These are phyloP conservation scores for Apiospora aurea DNA, from an alignment of 2,329 filamentous ascomycete species.

Conservation along the genomic window DNA sequence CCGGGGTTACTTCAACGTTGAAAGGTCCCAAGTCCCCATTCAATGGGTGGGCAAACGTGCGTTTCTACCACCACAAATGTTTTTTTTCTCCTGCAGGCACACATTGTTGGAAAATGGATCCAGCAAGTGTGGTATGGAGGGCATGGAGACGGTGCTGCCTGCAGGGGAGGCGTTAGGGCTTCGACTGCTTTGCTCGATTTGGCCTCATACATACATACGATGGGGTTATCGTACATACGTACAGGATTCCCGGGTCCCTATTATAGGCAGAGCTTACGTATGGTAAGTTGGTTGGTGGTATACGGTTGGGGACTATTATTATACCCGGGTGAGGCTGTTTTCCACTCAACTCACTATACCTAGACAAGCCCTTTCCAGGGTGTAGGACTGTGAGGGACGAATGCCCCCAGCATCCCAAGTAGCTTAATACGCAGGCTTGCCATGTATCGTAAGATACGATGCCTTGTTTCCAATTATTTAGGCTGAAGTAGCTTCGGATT, in stretches of 20 bases:
- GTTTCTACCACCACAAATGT: constrained; percentile 8
- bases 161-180: constrained; percentile 11
- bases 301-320: background rate
- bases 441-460: background rate
- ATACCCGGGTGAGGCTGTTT: background rate
- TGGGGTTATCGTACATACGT: background rate
- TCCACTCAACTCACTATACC: background rate
- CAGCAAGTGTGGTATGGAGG: background rate
- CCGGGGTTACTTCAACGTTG: background rate
- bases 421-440: background rate
- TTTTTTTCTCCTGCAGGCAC: constrained; percentile 13
- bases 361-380: background rate
- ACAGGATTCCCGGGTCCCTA: background rate
- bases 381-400: background rate
- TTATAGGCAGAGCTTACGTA: background rate
- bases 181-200: constrained; percentile 11
- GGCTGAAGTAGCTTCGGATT: background rate
- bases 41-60: constrained; percentile 12
- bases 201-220: constrained; percentile 5
- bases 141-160: constrained; percentile 1
- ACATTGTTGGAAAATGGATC: constrained; percentile 2
- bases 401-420: no score
- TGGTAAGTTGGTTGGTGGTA: background rate
- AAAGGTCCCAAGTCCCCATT: background rate
- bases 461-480: background rate